Evolutionary conservation across 2,329 filamentous ascomycete genomes (phyloP).

Genomic region (Alternaria sp.): DNA sequence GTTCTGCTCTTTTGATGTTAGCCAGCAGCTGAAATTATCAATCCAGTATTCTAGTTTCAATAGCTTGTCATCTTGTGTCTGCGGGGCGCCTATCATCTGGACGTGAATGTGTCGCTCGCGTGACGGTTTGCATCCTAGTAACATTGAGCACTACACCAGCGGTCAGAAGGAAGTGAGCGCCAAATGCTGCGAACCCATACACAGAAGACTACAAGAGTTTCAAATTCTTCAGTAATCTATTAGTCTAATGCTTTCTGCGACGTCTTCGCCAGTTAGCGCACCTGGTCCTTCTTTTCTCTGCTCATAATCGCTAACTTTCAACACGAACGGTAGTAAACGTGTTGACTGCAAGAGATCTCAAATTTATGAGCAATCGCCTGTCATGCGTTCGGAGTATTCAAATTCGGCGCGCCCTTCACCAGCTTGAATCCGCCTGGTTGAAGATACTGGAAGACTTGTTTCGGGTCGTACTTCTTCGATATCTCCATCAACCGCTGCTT

Average conservation of each 20-base stretch:
- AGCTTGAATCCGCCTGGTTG: conserved; percentile 55
- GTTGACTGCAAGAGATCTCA: background rate
- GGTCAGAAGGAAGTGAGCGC: background rate
- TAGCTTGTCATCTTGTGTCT: too few species aligned
- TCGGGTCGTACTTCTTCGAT: conserved; percentile 52
- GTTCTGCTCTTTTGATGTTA: too few species aligned
- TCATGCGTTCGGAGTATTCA: background rate
- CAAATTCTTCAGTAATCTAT: too few species aligned
- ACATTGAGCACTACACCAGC: background rate
- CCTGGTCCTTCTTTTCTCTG: background rate
- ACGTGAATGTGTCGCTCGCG: background rate
- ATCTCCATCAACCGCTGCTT: conserved; percentile 42
- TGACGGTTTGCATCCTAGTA: background rate
- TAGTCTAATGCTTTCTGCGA: too few species aligned
- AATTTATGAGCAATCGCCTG: background rate
- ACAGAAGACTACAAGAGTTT: background rate
- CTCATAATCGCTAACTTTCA: background rate
- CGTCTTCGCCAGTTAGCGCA: background rate
- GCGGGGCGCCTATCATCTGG: background rate
- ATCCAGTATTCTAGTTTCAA: too few species aligned
- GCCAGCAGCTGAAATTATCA: too few species aligned
- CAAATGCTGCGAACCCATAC: background rate
- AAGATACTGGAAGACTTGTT: conserved; percentile 51
- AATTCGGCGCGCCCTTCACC: conserved; percentile 10
- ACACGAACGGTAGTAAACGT: too few species aligned